Base-by-base conservation (phyloP, 208 protist species). In the Polymyxa betae region DNA sequence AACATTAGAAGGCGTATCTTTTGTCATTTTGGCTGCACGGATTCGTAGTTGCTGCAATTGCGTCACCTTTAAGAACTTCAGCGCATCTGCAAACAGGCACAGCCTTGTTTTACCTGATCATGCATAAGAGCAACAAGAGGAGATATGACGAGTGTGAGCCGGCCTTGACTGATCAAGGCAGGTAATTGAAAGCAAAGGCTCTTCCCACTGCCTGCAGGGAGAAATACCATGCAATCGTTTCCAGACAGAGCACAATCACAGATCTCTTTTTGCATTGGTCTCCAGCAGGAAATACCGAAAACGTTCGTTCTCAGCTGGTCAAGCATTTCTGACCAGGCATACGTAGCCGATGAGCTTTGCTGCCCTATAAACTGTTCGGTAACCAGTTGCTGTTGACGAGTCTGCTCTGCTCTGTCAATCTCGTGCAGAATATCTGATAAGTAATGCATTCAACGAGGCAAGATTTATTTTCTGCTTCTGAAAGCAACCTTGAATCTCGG, bases 231-330 rank as follows among this genome's bases (percentile, higher is more conserved):
- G n/a, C 72, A 82, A 43, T 82, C 72, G n/a, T 40, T 35, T n/a
- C 72, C 72, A 40, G 72, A 82, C n/a, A 82, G n/a, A 43, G 35
- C n/a, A 35, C 35, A 35, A 82, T 82, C 72, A 43, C 72, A 82
- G 72, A 82, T 82, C 72, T 82, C 72, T n/a, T 82, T 82, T n/a
- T 82, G 72, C 72, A 82, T 82, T 45, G 72, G 72, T 35, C 72
- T 35, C 72, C 72, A 82, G 40, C 35, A 43, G 5, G 12, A 35
- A 12, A 82, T 35, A 35, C 35, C 16, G 72, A 82, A 82, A 5
- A 38, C 35, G 72, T 82, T 5, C 5, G 16, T 82, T 43, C 72
- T 35, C 5, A n/a, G 5, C 72, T 43, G 16, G 5, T 82, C 72
- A 12, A 82, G 72, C 35, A 45, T 43, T 12, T 82, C n/a, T 38